A percentile compares a stretch with the other conserved stretches of the same genome.
Evolutionary conservation across 179 eudicot genomes (phyloP).

Genomic region (Beta macrorhiza): DNA sequence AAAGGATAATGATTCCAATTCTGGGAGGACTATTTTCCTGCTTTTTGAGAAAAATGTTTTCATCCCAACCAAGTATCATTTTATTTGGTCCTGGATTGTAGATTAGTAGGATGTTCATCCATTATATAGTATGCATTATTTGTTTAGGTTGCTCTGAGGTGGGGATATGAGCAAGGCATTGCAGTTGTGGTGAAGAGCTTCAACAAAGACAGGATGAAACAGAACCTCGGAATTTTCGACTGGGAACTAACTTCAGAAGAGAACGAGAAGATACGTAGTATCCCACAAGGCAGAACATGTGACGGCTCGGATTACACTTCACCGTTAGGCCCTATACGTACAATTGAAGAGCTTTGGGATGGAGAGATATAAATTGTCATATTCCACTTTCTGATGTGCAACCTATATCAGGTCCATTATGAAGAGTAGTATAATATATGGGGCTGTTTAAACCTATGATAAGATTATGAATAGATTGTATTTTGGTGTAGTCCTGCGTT

Average conservation of each 20-base stretch:
- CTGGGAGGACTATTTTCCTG: no score
- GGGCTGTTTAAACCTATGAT: no score
- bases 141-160: constrained; percentile 53
- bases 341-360: constrained; percentile 54
- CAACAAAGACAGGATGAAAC: constrained; percentile 56
- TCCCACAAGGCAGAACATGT: constrained; percentile 52
- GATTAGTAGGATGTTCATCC: no score
- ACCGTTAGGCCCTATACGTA: constrained; percentile 41
- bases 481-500: no score
- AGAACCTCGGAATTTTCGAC: constrained; percentile 55
- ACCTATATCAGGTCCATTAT: no score
- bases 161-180: constrained; percentile 67
- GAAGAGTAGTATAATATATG: no score
- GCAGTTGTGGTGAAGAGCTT: constrained; percentile 59
- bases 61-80: no score
- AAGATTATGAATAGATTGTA: no score
- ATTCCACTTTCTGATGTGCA: no score
- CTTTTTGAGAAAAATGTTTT: no score
- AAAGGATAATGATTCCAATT: no score
- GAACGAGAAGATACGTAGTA: constrained; percentile 31
- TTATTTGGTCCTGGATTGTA: no score
- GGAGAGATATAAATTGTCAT: constrained; percentile 33
- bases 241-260: constrained; percentile 54
- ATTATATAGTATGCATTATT: background rate
- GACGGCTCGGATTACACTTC: constrained; percentile 39